A percentile compares a stretch with the other conserved stretches of the same genome.
Conservation (phyloP, 1,139 yeast species). For the Diutina neorugosa region DNA sequence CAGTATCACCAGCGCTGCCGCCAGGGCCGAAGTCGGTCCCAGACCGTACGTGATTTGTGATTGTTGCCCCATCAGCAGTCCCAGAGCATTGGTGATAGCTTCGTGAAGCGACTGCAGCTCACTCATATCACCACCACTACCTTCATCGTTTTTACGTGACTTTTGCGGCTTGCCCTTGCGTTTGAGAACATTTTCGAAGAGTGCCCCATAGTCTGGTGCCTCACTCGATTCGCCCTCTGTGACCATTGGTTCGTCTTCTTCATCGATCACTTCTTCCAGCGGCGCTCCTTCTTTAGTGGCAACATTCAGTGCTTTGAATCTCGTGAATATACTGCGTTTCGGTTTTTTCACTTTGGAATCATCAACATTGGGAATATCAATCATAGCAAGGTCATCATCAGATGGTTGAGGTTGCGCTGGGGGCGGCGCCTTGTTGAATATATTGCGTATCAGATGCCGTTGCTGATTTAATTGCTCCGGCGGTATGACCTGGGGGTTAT, state of each 20-base stretch:
- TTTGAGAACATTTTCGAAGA: constrained; percentile 34
- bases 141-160: neutral
- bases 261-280: neutral
- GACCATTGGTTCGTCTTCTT: neutral
- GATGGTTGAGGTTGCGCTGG: neutral
- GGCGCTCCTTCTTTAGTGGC: neutral
- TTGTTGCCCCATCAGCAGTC: neutral
- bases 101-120: neutral
- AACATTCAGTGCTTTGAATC: neutral
- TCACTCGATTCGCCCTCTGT: constrained; percentile 11
- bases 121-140: neutral
- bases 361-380: constrained; percentile 9
- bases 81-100: neutral
- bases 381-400: neutral
- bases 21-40: neutral
- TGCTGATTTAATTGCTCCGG: constrained; percentile 11
- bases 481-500: neutral
- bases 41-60: neutral
- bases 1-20: neutral
- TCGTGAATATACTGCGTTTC: constrained; percentile 9
- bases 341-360: constrained; percentile 25
- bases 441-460: constrained; percentile 29
- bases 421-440: constrained; percentile 17
- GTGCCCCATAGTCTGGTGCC: constrained; percentile 35
- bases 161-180: constrained; percentile 9